Conservation (phyloP, 2,329 filamentous ascomycete genomes). For the Xylariaceae sp. region DNA sequence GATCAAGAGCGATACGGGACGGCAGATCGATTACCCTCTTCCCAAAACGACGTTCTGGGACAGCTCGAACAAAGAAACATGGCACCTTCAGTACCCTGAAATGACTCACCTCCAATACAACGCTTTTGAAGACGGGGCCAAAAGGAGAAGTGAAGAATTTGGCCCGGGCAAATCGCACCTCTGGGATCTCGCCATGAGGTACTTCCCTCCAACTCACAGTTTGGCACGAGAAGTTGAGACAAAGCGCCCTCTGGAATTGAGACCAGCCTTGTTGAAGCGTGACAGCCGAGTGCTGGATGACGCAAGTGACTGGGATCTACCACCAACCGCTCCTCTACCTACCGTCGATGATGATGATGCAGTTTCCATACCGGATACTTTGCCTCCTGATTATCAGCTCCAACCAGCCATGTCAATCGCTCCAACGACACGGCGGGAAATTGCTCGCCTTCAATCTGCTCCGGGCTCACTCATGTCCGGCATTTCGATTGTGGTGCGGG, state of each 20-base stretch:
- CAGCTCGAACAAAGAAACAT: slow-evolving; percentile 46
- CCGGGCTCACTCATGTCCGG: slow-evolving; percentile 60
- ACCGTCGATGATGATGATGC: slow-evolving; percentile 20
- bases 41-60: slow-evolving; percentile 57
- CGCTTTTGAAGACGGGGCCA: slow-evolving; percentile 50
- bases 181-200: slow-evolving; percentile 54
- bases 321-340: slow-evolving; percentile 17
- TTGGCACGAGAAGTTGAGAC: slow-evolving; percentile 17
- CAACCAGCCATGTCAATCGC: slow-evolving; percentile 31
- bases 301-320: slow-evolving; percentile 22
- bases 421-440: slow-evolving; percentile 34
- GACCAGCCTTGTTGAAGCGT: slow-evolving; percentile 16
- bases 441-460: slow-evolving; percentile 65
- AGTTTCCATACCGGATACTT: slow-evolving; percentile 32
- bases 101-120: slow-evolving; percentile 58
- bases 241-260: slow-evolving; percentile 9
- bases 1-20: slow-evolving; percentile 43
- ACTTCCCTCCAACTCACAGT: slow-evolving; percentile 46
- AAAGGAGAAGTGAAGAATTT: slow-evolving; percentile 48
- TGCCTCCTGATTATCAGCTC: slow-evolving; percentile 25
- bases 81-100: slow-evolving; percentile 59
- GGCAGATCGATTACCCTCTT: slow-evolving; percentile 54
- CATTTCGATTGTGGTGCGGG: slow-evolving; percentile 61
- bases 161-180: slow-evolving; percentile 44
- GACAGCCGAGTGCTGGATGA: slow-evolving; percentile 22